Evolutionary conservation across 208 protist genomes (phyloP).

Genomic region (Kentomonas sorsogonicus): DNA sequence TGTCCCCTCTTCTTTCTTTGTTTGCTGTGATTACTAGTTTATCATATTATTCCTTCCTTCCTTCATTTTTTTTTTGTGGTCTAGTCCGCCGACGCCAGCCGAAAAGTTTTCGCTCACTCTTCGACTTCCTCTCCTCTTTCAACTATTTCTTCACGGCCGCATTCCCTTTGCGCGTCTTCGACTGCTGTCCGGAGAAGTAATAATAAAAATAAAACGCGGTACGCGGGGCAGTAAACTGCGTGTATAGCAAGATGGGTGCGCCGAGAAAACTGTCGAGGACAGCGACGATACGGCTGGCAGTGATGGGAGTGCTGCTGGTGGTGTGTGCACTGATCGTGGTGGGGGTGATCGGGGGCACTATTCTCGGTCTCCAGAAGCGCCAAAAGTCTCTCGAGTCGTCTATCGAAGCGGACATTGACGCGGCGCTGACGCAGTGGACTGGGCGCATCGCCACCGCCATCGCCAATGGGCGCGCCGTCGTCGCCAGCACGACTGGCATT

Average conservation of each 20-base stretch:
- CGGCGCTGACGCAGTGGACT: constrained; percentile 12
- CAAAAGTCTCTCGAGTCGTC: neutral
- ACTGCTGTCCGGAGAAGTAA: too few relatives aligned
- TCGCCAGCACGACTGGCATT: constrained; percentile 23
- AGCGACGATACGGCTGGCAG: too few relatives aligned
- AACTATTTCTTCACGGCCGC: too few relatives aligned
- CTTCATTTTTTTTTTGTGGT: constrained; percentile 1
- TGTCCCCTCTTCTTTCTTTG: neutral
- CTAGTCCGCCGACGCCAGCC: too few relatives aligned
- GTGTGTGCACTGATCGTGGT: too few relatives aligned
- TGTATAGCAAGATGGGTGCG: too few relatives aligned
- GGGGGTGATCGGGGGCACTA: constrained; percentile 7
- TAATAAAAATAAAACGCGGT: neutral
- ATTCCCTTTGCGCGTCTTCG: too few relatives aligned
- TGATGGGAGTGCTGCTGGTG: too few relatives aligned
- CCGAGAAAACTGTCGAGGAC: too few relatives aligned
- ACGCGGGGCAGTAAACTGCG: too few relatives aligned
- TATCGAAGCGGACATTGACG: constrained; percentile 6
- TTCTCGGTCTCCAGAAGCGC: constrained; percentile 14
- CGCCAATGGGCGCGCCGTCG: constrained; percentile 19
- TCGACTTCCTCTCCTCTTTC: too few relatives aligned
- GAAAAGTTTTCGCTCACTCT: too few relatives aligned
- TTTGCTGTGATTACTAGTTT: neutral
- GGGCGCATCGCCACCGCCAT: constrained; percentile 15
- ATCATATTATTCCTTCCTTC: neutral